A percentile compares a stretch with the other conserved stretches of the same genome.
phyloP scores from a whole-genome alignment of 345 rosid genomes.

The Citrus mangshanensis region DNA sequence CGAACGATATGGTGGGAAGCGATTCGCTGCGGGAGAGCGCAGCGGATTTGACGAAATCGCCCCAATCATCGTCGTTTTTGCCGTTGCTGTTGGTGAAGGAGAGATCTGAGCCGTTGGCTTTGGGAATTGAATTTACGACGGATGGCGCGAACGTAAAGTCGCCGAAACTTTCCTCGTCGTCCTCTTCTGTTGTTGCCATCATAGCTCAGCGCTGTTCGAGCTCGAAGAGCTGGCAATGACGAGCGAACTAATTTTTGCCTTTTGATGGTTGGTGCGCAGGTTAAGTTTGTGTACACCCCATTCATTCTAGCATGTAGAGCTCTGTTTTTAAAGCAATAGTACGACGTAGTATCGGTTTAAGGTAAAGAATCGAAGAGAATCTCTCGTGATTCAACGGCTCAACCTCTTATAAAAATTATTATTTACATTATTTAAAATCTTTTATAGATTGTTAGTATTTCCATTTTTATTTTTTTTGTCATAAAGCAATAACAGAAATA shows the following conservation, averaged over 20 bases:
- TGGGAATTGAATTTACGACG: background rate
- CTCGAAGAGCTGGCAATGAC: background rate
- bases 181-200: constrained; percentile 40
- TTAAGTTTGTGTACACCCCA: background rate
- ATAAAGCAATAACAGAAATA: too few species aligned
- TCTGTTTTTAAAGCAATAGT: too few species aligned
- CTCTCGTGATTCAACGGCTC: too few species aligned
- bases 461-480: too few species aligned
- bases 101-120: constrained; percentile 38
- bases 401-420: too few species aligned
- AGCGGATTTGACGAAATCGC: constrained; percentile 57
- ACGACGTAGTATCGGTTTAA: background rate
- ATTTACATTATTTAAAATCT: too few species aligned
- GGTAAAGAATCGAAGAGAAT: too few species aligned
- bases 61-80: constrained; percentile 82
- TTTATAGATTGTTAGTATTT: too few species aligned
- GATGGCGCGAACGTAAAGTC: constrained; percentile 40
- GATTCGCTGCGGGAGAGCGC: constrained; percentile 24
- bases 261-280: constrained; percentile 17
- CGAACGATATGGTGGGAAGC: constrained; percentile 9
- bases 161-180: constrained; percentile 49
- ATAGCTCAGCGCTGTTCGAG: background rate
- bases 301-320: background rate
- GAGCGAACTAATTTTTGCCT: background rate
- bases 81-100: constrained; percentile 30